Conservation (phyloP, 2,329 filamentous ascomycete species). For the Cladosporium sp. region DNA sequence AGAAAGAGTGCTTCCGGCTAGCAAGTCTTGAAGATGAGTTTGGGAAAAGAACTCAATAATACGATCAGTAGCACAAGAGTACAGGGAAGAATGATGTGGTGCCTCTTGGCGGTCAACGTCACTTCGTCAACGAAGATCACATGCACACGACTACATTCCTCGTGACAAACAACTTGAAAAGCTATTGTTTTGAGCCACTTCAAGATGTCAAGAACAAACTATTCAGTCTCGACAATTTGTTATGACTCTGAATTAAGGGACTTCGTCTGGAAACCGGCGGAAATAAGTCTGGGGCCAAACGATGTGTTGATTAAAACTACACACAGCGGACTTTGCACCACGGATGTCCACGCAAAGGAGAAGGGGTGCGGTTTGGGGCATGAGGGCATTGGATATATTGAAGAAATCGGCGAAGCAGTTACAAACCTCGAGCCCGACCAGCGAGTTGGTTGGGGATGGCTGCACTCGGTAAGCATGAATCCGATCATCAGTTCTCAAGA, state of each 20-base stretch:
- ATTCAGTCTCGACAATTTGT: slow-evolving; percentile 21
- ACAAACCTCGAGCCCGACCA: slow-evolving; percentile 39
- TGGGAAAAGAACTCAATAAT: no score
- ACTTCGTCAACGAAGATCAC: background rate
- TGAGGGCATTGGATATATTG: slow-evolving; percentile 48
- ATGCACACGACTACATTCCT: no score
- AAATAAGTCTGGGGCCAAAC: slow-evolving; percentile 20
- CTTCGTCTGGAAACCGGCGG: slow-evolving; percentile 19
- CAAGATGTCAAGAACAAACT: background rate
- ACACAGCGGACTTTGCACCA: slow-evolving; percentile 34
- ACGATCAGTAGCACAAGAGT: no score
- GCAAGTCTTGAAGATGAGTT: no score
- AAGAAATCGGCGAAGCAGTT: slow-evolving; percentile 37
- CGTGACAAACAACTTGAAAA: no score
- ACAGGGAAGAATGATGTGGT: no score
- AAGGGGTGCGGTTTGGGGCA: slow-evolving; percentile 42
- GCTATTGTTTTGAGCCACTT: no score
- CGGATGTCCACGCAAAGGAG: slow-evolving; percentile 34
- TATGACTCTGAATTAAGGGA: slow-evolving; percentile 16
- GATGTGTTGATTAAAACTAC: slow-evolving; percentile 31
- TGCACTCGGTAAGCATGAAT: slow-evolving; percentile 17
- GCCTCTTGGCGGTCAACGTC: background rate
- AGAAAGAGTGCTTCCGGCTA: no score
- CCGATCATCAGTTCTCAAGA: background rate
- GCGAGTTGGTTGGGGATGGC: slow-evolving; percentile 42